Percentiles rank a stretch among this genome's conserved stretches.
Conservation (phyloP, 1,139 yeast genomes). For the Yamadazyma epiphylla region DNA sequence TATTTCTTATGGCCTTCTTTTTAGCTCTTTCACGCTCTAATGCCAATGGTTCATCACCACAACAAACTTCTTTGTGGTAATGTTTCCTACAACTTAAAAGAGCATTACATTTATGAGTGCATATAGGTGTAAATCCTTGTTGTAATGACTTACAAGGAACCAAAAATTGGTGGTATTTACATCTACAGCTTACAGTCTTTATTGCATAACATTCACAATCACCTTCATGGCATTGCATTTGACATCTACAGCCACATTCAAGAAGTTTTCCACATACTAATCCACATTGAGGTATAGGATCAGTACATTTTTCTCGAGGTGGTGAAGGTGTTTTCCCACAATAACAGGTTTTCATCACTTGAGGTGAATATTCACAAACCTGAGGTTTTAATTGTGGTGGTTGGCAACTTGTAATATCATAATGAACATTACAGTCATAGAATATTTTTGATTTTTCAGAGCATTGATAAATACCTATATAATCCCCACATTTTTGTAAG, state of each 20-base stretch:
- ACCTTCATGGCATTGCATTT: slow-evolving; percentile 71
- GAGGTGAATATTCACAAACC: slow-evolving; percentile 64
- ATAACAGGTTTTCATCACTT: slow-evolving; percentile 58
- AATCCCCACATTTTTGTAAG: slow-evolving; percentile 32
- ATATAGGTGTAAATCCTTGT: slow-evolving; percentile 51
- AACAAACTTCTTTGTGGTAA: slow-evolving; percentile 66
- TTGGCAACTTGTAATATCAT: slow-evolving; percentile 56
- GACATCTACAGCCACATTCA: slow-evolving; percentile 73
- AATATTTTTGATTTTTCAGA: slow-evolving; percentile 42
- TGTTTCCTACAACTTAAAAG: slow-evolving; percentile 79
- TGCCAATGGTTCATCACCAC: slow-evolving; percentile 64
- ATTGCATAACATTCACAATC: slow-evolving; percentile 61
- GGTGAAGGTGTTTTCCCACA: slow-evolving; percentile 56
- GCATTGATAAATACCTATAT: slow-evolving; percentile 69
- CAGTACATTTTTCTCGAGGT: slow-evolving; percentile 58
- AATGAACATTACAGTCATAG: slow-evolving; percentile 68
- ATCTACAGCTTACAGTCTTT: slow-evolving; percentile 47
- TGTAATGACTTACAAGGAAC: slow-evolving; percentile 63
- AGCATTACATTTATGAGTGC: slow-evolving; percentile 75
- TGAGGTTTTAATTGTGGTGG: slow-evolving; percentile 40
- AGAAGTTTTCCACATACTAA: slow-evolving; percentile 57
- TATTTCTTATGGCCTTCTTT: slow-evolving; percentile 47
- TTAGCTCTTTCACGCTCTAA: slow-evolving; percentile 56
- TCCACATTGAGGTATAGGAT: slow-evolving; percentile 74
- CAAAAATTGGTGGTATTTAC: slow-evolving; percentile 46